Evolutionary conservation across 2,329 filamentous ascomycete species (phyloP).

Genomic region (Metarhizium brunneum): DNA sequence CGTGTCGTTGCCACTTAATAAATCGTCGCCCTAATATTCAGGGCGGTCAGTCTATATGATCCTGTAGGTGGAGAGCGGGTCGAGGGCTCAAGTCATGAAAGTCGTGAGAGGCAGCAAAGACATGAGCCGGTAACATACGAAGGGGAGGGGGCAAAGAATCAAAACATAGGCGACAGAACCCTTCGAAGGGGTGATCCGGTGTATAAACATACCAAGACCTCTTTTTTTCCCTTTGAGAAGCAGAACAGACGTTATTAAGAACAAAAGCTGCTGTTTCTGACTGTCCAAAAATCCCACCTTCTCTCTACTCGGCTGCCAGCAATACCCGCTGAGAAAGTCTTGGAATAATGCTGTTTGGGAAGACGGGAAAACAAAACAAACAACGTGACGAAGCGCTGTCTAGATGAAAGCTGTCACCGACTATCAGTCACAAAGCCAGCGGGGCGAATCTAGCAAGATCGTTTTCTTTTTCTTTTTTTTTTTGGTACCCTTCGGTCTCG

Average conservation of each 20-base stretch:
- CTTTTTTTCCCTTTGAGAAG: background rate
- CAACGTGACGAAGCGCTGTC: background rate
- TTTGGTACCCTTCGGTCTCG: background rate
- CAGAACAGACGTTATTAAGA: background rate
- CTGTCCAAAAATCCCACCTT: background rate
- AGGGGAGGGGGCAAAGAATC: background rate
- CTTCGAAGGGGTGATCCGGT: background rate
- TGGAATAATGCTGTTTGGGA: background rate
- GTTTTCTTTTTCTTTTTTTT: constrained; percentile 4
- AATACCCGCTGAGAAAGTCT: background rate
- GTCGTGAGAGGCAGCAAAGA: background rate
- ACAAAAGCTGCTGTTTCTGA: background rate
- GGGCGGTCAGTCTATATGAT: constrained; percentile 1
- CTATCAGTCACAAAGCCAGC: background rate
- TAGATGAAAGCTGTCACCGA: background rate
- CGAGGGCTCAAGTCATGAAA: background rate
- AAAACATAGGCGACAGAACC: background rate
- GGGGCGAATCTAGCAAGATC: background rate
- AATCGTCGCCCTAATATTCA: background rate
- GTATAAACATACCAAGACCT: background rate
- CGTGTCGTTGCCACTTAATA: background rate
- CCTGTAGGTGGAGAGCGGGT: background rate
- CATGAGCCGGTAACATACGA: background rate
- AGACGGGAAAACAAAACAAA: background rate
- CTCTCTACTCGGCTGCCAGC: background rate